Evolutionary conservation across 2,329 filamentous ascomycete genomes (phyloP), one percentile per base, ranked within the genome.

Genomic region (Sarocladium oryzae): DNA sequence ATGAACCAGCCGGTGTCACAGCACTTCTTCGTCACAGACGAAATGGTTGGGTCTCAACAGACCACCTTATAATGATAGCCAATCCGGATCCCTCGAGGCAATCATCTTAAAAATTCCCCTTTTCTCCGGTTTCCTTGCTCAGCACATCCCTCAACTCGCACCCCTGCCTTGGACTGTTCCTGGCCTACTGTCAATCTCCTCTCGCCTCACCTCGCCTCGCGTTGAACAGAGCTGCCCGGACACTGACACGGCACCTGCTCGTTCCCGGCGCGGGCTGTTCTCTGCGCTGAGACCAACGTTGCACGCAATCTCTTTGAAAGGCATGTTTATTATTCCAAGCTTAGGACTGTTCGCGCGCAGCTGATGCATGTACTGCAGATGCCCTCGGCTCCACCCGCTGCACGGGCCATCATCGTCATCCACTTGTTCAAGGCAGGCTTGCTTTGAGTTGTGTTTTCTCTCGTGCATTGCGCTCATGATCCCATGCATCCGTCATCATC

Each of bases 41-140:
- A 26, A 26, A 16, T 26, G 40, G 40, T 43, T 43, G 40, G 40
- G 40, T 23, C 40, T 26, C 21, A 20, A n/a, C n/a, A n/a, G n/a
- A n/a, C n/a, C n/a, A n/a, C n/a, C n/a, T n/a, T n/a, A n/a, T n/a
- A n/a, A n/a, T n/a, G n/a, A n/a, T n/a, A n/a, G 10, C 40, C 40
- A 28, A 26, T 15, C 7, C 40, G 6, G 26, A 10, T 28, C 21
- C 21, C 26, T 7, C 40, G 26, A 10, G 5, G 21, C 40, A 7
- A 26, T 28, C 21, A 40, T 43, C 26, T 43, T 11, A 43, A 48
- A 32, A 32, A 4, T 13, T 33, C 43, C 43, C 43, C 24, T 48
- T 48, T 48, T 33, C 43, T 33, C 43, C 43, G 43, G 43, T n/a
- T 48, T 21, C 28, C 43, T 26, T 48, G 43, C n/a, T 43, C n/a